These are phyloP conservation scores for Yarrowia deformans DNA, from an alignment of 805 yeast genomes.

Conservation along the genomic window DNA sequence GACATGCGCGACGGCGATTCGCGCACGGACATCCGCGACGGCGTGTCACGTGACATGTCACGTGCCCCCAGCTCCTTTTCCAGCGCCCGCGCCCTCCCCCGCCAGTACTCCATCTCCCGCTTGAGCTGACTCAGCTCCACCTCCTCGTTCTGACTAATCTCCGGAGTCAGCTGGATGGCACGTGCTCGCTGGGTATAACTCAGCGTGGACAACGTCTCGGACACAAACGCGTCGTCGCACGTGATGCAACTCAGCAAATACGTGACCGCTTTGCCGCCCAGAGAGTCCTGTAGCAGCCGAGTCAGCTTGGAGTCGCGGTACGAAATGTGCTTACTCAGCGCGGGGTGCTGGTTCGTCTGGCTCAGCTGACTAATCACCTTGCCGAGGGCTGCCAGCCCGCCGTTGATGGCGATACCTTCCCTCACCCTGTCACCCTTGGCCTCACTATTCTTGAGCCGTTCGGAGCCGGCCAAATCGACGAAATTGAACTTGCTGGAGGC, in stretches of 20 bases:
- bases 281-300: slow-evolving; percentile 75
- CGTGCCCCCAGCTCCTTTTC: background rate
- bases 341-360: background rate
- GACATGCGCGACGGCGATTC: background rate
- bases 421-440: slow-evolving; percentile 60
- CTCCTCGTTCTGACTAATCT: slow-evolving; percentile 42
- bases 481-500: slow-evolving; percentile 63
- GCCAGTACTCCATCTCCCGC: slow-evolving; percentile 43
- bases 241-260: slow-evolving; percentile 83
- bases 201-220: slow-evolving; percentile 45
- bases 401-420: slow-evolving; percentile 72
- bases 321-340: slow-evolving; percentile 51
- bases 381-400: slow-evolving; percentile 70
- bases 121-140: slow-evolving; percentile 42
- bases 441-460: slow-evolving; percentile 62
- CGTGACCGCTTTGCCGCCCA: slow-evolving; percentile 88
- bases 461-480: slow-evolving; percentile 78
- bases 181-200: slow-evolving; percentile 45
- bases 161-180: slow-evolving; percentile 45
- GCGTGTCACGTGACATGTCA: slow-evolving; percentile 4
- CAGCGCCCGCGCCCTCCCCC: slow-evolving; percentile 1
- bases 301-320: slow-evolving; percentile 75
- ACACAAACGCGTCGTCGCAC: slow-evolving; percentile 47
- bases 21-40: background rate
- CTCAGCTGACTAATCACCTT: slow-evolving; percentile 59